phyloP scores from a whole-genome alignment of 192 early-diverging fungal species.

The Rhizoclosmatium globosum region DNA sequence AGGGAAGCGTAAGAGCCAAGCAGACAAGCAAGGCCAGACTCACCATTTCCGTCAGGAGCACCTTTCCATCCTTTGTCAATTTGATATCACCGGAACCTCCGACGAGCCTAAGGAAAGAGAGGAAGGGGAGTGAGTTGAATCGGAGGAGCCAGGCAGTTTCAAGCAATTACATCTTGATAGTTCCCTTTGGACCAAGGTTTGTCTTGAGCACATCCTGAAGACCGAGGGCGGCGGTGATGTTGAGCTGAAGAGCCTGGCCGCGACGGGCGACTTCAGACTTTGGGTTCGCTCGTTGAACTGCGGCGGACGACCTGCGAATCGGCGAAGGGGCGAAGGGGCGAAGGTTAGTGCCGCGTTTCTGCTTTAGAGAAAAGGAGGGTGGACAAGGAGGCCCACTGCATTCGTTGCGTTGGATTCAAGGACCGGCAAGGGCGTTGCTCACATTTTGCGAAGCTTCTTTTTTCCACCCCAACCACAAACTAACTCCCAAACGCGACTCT shows the following conservation, averaged over 20 bases:
- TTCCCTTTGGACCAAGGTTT: slow-evolving; percentile 98
- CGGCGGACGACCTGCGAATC: slow-evolving; percentile 69
- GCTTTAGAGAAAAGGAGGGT: not conserved
- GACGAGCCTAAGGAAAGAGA: slow-evolving; percentile 74
- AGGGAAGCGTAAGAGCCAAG: not conserved
- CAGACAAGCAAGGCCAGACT: not conserved
- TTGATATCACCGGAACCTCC: slow-evolving; percentile 96
- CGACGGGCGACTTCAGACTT: slow-evolving; percentile 98
- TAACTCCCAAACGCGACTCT: not conserved
- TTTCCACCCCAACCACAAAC: slow-evolving; percentile 22
- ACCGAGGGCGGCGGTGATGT: slow-evolving; percentile 95
- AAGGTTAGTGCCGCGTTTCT: not conserved
- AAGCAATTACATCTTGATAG: slow-evolving; percentile 88
- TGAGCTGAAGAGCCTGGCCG: slow-evolving; percentile 96
- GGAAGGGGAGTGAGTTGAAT: not conserved
- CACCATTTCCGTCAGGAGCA: slow-evolving; percentile 98
- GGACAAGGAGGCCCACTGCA: not conserved
- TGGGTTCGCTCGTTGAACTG: slow-evolving; percentile 94
- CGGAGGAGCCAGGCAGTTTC: not conserved
- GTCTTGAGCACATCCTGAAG: slow-evolving; percentile 95
- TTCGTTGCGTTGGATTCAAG: not conserved
- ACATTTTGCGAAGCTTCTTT: slow-evolving; percentile 2
- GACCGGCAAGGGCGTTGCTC: not conserved
- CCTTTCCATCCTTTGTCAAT: slow-evolving; percentile 99
- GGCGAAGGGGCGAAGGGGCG: not conserved